A percentile compares a stretch with the other conserved stretches of the same genome.
phyloP scores from a whole-genome alignment of 805 yeast species.

The Saturnispora zaruensis region DNA sequence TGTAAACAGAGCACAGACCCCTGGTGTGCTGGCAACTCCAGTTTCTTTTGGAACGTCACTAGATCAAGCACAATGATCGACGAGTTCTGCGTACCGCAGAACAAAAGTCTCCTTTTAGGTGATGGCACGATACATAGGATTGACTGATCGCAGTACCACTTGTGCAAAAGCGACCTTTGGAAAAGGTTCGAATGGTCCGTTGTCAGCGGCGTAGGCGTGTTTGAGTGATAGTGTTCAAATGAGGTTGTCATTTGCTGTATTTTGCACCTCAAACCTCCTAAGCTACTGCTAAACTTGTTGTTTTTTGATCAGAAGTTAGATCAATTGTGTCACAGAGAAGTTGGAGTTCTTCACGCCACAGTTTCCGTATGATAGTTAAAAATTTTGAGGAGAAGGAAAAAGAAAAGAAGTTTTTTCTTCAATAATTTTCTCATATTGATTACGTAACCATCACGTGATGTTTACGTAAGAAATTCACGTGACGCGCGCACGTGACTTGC shows the following conservation, averaged over 20 bases:
- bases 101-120: slow-evolving; percentile 47
- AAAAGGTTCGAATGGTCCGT: slow-evolving; percentile 11
- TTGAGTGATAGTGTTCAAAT: slow-evolving; percentile 11
- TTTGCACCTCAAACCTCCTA: background rate
- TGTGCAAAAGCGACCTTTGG: slow-evolving; percentile 36
- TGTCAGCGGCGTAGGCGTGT: slow-evolving; percentile 6
- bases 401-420: background rate
- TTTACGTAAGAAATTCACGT: background rate
- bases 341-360: background rate
- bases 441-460: background rate
- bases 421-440: background rate
- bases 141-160: slow-evolving; percentile 69
- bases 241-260: slow-evolving; percentile 3
- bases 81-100: slow-evolving; percentile 90
- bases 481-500: background rate
- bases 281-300: background rate
- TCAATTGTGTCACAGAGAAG: background rate
- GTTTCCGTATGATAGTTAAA: background rate
- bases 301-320: background rate
- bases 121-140: slow-evolving; percentile 65
- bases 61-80: slow-evolving; percentile 65
- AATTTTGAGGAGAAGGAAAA: background rate
- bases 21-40: slow-evolving; percentile 50
- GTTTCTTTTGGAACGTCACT: slow-evolving; percentile 48
- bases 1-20: slow-evolving; percentile 70